Evolutionary conservation across 2,329 filamentous ascomycete genomes (phyloP), one percentile per base, ranked within the genome.

Genomic region (Calycina herbarum): DNA sequence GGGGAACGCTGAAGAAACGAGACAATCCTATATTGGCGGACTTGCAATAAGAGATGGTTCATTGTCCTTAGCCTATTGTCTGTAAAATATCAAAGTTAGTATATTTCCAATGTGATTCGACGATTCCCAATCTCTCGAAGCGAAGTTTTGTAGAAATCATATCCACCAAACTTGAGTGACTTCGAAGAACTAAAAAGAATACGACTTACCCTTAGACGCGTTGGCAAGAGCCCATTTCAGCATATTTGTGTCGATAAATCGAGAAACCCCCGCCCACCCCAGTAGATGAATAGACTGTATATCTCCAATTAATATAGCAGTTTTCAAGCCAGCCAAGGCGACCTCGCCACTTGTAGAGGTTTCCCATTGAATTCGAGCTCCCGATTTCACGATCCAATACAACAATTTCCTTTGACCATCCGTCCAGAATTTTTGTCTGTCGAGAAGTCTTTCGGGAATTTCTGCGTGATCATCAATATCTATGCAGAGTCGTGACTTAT

Each of bases 261-360:
- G n/a, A 24, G 8, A 3, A 4, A 74, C 51, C 0, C 72, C 72
- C 17, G 66, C 63, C 68, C 66, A 68, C 7, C 60, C 20, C 15
- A 75, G 48, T 1, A 75, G 63, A 38, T 65, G 42, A 4, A 73
- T 67, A 1, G 69, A 71, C n/a, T 62, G 64, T 4, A 66, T 64
- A 54, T 72, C 66, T 17, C 72, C 67, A 11, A 57, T 61, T 8
- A 24, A 24, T 13, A 75, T 69, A 10, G 74, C 74, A 3, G 57
- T 68, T 31, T 65, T 68, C 13, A 74, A 59, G 11, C 74, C 74
- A 38, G 62, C 45, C 1, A 69, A 57, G n/a, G 71, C 74, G 13
- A 73, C 74, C 68, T 77, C 75, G 11, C 74, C 73, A 64, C 64
- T 70, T 5, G 70, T 75, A 3, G 73, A 73, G 3, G 58, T 68